Evolutionary conservation across 2,329 filamentous ascomycete genomes (phyloP), one percentile per base, ranked within the genome.

Genomic region (Dryadomyces quercus-mongolicae): DNA sequence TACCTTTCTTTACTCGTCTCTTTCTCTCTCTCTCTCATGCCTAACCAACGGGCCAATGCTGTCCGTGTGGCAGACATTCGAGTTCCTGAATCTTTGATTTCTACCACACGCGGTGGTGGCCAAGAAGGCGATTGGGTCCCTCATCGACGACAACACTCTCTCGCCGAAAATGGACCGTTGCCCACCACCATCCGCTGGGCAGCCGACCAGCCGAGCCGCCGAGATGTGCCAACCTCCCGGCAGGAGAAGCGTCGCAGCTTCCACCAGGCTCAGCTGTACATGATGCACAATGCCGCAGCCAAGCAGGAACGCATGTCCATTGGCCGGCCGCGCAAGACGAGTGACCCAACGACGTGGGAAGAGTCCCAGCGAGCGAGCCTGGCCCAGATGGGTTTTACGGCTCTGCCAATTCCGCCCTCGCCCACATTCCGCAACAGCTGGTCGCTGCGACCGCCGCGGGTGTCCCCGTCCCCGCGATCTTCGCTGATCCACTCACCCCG

Each of bases 161-260:
- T 52, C 20, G 49, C 12, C 20, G 50, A 38, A 15, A 15, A 51
- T 10, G 50, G 50, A 2, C 50, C 50, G 16, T 16, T 52, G 42
- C 50, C 44, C 25, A 45, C 50, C 22, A 25, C 50, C 16, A 52
- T 52, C 42, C 50, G 50, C 8, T 22, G 42, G 50, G 45, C 49
- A 2, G 36, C 49, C 38, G 44, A 21, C 16, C 5, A 36, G 48
- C 48, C 16, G 15, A 8, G 8, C 1, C 6, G 46, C 46, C 16
- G 4, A 7, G 46, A 31, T 4, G 25, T 4, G 25, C 25, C 25
- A 8, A 31, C 25, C 25, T 31, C 25, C 4, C 25, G 25, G 4
- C 4, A 4, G 4, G 25, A 40, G 4, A 16, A 16, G 10, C 36
- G 36, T 4, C 36, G 7, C 10, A 40, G 36, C 36, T 40, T 40